Base-by-base conservation (phyloP, 441 rosid species). In the Gossypium laxum region DNA sequence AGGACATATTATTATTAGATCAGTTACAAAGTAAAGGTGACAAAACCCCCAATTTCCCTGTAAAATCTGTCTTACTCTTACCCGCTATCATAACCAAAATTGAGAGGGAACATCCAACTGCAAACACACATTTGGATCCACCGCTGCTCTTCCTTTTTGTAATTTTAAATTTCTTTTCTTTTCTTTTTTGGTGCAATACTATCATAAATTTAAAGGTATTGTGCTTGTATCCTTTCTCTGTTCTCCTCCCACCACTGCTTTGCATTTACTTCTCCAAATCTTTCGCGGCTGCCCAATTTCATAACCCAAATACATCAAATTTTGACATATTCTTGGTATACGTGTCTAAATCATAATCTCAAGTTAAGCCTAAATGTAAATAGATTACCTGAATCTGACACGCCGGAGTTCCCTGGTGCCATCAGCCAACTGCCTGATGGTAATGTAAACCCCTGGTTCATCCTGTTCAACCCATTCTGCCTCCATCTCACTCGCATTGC, bases 241-340 rank as follows among this genome's bases (percentile, higher is more conserved):
- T 94, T 94, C 83, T 91, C 89, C 76, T 91, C 98, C 98, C 98
- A 94, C 98, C 98, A 94, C 21, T 54, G 71, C 87, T 91, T 94
- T 14, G 98, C 98, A 2, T 91, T 86, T 76, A 89, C 91, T 80
- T 91, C 97, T 58, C 96, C 98, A 15, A 94, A 94, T 73, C 70
- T 82, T 82, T 94, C 98, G 0, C 98, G 96, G 83, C 98, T 94
- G 89, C 72, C 32, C 62, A 21, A 32, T 54, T 38, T 52, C 60
- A 54, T 5, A 38, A 47, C 11, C 5, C 15, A 41, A 28, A 0
- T 48, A 14, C 2, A 50, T 4, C 14, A 48, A 48, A 3, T 7
- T 28, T 28, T 28, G 32, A 28, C 32, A 28, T 26, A 3, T 26
- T 26, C 30, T 26, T 26, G 4, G 30, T 26, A 26, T 28, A 28